Evolutionary conservation across 176 grass and related monocot species (phyloP).

Genomic region (Eleusine indica): DNA sequence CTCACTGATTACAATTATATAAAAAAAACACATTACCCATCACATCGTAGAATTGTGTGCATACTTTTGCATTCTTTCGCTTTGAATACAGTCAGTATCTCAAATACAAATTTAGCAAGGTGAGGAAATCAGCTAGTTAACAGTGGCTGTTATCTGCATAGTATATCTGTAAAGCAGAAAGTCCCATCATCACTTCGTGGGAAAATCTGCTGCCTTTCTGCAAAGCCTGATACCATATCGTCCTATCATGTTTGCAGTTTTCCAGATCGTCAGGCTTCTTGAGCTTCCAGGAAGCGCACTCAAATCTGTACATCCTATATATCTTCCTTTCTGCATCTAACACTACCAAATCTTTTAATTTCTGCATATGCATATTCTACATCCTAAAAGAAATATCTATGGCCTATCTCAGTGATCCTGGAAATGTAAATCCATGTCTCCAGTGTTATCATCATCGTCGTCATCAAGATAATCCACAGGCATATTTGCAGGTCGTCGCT

Average conservation of each 20-base stretch:
- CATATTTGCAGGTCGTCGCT: conserved; percentile 57
- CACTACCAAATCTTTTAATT: conserved; percentile 45
- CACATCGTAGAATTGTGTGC: conserved; percentile 1
- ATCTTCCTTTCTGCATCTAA: conserved; percentile 45
- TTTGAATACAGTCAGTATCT: conserved; percentile 4
- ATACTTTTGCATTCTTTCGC: conserved; percentile 27
- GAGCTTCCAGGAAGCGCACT: conserved; percentile 35
- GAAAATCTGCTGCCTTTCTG: conserved; percentile 40
- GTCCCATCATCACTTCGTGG: conserved; percentile 28
- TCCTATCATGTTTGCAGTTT: conserved; percentile 35
- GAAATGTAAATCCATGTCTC: conserved; percentile 47
- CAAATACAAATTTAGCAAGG: conserved; percentile 10
- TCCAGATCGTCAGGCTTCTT: conserved; percentile 27
- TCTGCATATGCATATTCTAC: conserved; percentile 38
- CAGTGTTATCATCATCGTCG: conserved; percentile 53
- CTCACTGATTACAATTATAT: background rate
- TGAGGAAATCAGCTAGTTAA: conserved; percentile 30
- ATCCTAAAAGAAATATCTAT: conserved; percentile 41
- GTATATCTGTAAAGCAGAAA: conserved; percentile 18
- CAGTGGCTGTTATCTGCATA: conserved; percentile 22
- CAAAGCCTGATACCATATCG: conserved; percentile 29
- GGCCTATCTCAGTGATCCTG: conserved; percentile 47
- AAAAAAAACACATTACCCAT: background rate
- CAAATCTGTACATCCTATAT: conserved; percentile 70
- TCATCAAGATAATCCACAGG: conserved; percentile 59